phyloP scores from a whole-genome alignment of 257 asterid species.

The Echium plantagineum region DNA sequence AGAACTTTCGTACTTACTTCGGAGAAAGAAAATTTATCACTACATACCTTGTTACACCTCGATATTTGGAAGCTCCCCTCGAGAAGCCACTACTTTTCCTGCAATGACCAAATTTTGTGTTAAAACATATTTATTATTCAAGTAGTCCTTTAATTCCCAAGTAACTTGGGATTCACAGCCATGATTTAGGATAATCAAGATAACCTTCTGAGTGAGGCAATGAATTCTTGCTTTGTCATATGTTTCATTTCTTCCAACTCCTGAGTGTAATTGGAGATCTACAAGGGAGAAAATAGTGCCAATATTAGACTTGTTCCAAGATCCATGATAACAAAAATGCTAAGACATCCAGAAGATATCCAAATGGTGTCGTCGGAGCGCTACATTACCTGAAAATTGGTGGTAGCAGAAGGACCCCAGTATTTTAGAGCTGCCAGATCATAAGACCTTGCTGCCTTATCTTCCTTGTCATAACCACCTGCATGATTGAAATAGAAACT shows the following conservation, averaged over 20 bases:
- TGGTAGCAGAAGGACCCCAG: constrained; percentile 91
- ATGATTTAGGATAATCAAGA: neutral
- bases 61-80: constrained; percentile 80
- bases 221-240: constrained; percentile 72
- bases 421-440: constrained; percentile 91
- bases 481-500: neutral
- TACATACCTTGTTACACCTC: constrained; percentile 80
- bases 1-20: no score
- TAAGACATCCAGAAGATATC: no score
- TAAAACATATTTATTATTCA: neutral
- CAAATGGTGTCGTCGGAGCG: no score
- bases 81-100: constrained; percentile 96
- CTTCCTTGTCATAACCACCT: constrained; percentile 98
- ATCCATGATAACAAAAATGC: no score
- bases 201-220: constrained; percentile 86
- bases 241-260: constrained; percentile 87
- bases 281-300: neutral
- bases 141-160: neutral
- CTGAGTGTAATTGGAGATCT: constrained; percentile 55
- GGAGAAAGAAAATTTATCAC: neutral
- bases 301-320: constrained; percentile 1
- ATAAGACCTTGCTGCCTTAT: constrained; percentile 81
- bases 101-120: neutral
- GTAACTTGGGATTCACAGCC: neutral
- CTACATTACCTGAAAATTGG: constrained; percentile 62